Base-by-base conservation (phyloP, 2,329 filamentous ascomycete genomes). In the Xylariaceae sp. region DNA sequence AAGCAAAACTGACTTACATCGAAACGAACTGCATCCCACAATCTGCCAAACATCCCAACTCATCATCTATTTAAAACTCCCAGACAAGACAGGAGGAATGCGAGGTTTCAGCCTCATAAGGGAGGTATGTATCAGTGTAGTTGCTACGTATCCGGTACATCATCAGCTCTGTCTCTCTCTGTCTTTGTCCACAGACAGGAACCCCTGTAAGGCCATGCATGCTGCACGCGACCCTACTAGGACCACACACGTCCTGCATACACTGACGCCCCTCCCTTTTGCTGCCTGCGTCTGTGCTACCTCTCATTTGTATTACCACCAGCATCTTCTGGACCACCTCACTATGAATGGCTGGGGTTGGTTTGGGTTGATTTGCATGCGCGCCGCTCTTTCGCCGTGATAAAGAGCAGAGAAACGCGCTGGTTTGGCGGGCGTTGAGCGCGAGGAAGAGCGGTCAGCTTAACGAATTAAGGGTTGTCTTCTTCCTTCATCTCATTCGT, bases 401-500 rank as follows among this genome's bases (percentile, higher is more conserved):
- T 35, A n/a, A 54, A 51, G 42, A 30, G 47, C 58, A 51, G 50
- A 52, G 55, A 50, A 57, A 44, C 35, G n/a, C 10, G 53, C 42
- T 13, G 18, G 9, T 58, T 62, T 61, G 48, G 60, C 67, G 63
- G 67, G 66, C 68, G 49, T 52, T 68, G 64, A 34, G 42, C 59
- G 57, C 52, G 34, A 52, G 57, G 67, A 70, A 63, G 66, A 65
- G 68, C 68, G 68, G 68, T 70, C 68, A 70, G 62, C 67, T 65
- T 69, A 68, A 64, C 64, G 68, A 10, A 56, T 64, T 63, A 56
- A 18, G 51, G 52, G 55, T 51, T 30, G 15, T n/a, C 4, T n/a
- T 30, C 23, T 5, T 30, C 23, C 23, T 5, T 5, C 4, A 2
- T 18, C 23, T 4, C 23, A 30, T 30, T 5, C 23, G 23, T 30